These are phyloP conservation scores for Aspergillus sparsus DNA, from an alignment of 495 filamentous ascomycete genomes.

Conservation along the genomic window DNA sequence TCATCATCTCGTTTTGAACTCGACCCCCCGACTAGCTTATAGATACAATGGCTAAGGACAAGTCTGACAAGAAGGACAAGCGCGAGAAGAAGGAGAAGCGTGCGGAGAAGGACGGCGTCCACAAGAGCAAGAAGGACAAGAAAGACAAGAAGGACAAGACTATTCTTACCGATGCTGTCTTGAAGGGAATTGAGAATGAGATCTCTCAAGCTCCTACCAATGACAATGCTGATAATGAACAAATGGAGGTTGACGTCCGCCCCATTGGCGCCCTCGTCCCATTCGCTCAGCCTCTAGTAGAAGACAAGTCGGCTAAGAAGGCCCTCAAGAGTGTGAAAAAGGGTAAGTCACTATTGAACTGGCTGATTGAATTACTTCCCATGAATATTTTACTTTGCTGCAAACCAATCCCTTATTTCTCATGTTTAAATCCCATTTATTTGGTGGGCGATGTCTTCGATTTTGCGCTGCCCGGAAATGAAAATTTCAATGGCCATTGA, in stretches of 20 bases:
- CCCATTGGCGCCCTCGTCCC: conserved; percentile 77
- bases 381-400: not conserved
- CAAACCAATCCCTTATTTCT: too few relatives aligned
- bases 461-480: not conserved
- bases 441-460: not conserved
- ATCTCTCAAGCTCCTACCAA: conserved; percentile 35
- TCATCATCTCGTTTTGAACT: conserved; percentile 21
- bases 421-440: too few relatives aligned
- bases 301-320: conserved; percentile 92
- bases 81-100: conserved; percentile 84
- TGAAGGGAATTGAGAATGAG: conserved; percentile 55
- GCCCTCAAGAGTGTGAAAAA: conserved; percentile 90
- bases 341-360: conserved; percentile 55
- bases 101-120: conserved; percentile 72
- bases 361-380: not conserved
- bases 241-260: conserved; percentile 51
- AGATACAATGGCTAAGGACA: conserved; percentile 56
- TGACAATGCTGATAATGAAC: conserved; percentile 47
- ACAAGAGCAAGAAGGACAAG: conserved; percentile 63
- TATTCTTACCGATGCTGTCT: conserved; percentile 57
- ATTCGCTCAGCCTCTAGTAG: conserved; percentile 88
- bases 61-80: conserved; percentile 66
- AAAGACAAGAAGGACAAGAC: conserved; percentile 74
- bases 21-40: conserved; percentile 20
- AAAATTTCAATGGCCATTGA: not conserved